Base-by-base conservation (phyloP, 108 stramenopile genomes). In the Nannochloropsis granulata region DNA sequence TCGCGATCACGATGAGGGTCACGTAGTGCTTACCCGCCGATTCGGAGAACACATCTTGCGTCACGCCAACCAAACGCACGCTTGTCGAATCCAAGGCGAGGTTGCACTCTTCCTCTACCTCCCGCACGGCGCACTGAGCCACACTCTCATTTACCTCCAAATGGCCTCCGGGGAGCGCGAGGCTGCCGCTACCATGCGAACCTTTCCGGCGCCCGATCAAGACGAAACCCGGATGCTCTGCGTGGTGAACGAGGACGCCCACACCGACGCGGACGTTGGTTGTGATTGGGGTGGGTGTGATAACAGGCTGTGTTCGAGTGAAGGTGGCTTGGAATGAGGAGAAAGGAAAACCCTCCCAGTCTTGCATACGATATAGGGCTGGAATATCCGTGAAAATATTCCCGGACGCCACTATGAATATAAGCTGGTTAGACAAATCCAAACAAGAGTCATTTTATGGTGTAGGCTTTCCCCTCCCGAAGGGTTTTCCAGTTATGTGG, bases 81-180 rank as follows among this genome's bases (percentile, higher is more conserved):
- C 79, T 84, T 23, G 79, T 71, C n/a, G 56, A 16, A 71, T 71
- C 81, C 25, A 84, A 24, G 19, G 19, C 34, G 23, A 84, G 81
- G 79, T 84, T 84, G 44, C 78, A 79, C 81, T 84, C 84, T 34
- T 84, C 84, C 24, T 79, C 16, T 0, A 84, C 24, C 23, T 84
- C 84, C n/a, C 84, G 19, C 42, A 25, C 43, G 14, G 81, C 84
- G 24, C 84, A 84, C 19, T 43, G 16, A 10, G 78, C 84, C 79
- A 71, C n/a, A 16, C 79, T 78, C 24, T 84, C 84, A 80, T 23
- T 23, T 0, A 80, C 16, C 24, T 84, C 84, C 81, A 84, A 23
- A 44, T 84, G 84, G 23, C 84, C 84, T 11, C 84, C 84, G 9
- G 84, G 84, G 11, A 84, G 81, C 8, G 84, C 84, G 24, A 84